Evolutionary conservation across 345 rosid genomes (phyloP).

Genomic region (Ricinus communis): DNA sequence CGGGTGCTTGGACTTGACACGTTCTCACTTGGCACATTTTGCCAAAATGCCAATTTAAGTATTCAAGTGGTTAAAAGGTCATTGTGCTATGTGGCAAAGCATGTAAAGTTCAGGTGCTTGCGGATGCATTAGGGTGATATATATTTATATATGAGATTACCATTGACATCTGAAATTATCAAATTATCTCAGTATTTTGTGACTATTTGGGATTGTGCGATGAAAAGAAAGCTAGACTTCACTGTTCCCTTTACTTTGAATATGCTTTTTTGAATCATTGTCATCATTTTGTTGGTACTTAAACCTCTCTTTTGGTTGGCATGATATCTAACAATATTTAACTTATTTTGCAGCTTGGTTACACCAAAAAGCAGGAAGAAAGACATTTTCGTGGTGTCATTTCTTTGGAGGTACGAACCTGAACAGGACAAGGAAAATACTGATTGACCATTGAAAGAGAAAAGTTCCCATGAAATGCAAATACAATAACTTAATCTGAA

Average conservation of each 20-base stretch:
- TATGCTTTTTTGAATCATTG: neutral
- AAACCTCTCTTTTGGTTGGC: neutral
- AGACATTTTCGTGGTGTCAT: conserved; percentile 91
- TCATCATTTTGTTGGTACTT: conserved; percentile 6
- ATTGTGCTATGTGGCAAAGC: too few relatives aligned
- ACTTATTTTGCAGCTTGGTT: conserved; percentile 73
- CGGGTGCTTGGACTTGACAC: too few relatives aligned
- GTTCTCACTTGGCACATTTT: too few relatives aligned
- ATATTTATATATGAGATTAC: too few relatives aligned
- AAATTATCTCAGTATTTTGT: too few relatives aligned
- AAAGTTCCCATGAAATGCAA: neutral
- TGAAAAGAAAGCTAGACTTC: too few relatives aligned
- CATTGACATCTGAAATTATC: too few relatives aligned
- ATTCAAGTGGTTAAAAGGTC: too few relatives aligned
- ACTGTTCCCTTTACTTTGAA: neutral
- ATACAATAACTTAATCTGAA: conserved; percentile 2
- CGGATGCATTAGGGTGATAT: too few relatives aligned
- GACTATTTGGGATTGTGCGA: too few relatives aligned
- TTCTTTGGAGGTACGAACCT: conserved; percentile 75
- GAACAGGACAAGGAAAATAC: neutral
- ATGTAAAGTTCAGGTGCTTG: too few relatives aligned
- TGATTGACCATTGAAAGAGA: neutral
- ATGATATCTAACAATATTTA: neutral
- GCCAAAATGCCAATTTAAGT: too few relatives aligned
- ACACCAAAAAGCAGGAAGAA: conserved; percentile 95